Evolutionary conservation across 495 filamentous ascomycete genomes (phyloP), one percentile per base, ranked within the genome.

Genomic region (Baudoinia panamericana): DNA sequence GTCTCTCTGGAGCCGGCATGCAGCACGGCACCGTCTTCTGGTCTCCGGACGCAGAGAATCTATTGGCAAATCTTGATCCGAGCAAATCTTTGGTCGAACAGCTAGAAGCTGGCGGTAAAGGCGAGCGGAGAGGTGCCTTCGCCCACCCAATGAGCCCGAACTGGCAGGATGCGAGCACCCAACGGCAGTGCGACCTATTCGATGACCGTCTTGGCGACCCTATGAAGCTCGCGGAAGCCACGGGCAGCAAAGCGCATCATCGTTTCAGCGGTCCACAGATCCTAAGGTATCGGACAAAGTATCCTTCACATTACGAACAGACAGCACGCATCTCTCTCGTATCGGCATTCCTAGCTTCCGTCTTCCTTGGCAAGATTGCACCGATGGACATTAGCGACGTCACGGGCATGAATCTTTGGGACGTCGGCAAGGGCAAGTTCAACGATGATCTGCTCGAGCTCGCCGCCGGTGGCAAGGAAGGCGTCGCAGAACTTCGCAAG

Each of bases 231-330:
- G 90, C 90, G 2, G 56, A 75, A 19, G 75, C 72, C 4, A 93
- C 87, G 7, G 90, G 90, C 10, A 95, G 87, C 56, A 76, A 82
- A 49, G 90, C 90, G 7, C 90, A 97, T 66, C 41, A 96, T 84
- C 79, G 90, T 50, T 97, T 97, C 61, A 97, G 90, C n/a, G 90
- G 90, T 11, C 84, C 87, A 4, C 90, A 97, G 58, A 96, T 97
- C 45, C 70, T 94, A 45, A 75, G 85, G 1, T 88, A 95, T 61
- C 76, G 76, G 43, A 66, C 70, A 29, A 82, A 82, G 42, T 69
- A 84, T 48, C 85, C 90, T 2, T 69, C 78, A 3, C 75, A 84
- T 28, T 97, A 97, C 59, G 65, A 71, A 46, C 66, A 70, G 28
- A 93, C 90, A 2, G 70, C 75, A 2, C 73, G 87, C 11, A 93